Evolutionary conservation across 352 stramenopile species (phyloP), one percentile per base, ranked within the genome.

Genomic region (Phytophthora idaei): DNA sequence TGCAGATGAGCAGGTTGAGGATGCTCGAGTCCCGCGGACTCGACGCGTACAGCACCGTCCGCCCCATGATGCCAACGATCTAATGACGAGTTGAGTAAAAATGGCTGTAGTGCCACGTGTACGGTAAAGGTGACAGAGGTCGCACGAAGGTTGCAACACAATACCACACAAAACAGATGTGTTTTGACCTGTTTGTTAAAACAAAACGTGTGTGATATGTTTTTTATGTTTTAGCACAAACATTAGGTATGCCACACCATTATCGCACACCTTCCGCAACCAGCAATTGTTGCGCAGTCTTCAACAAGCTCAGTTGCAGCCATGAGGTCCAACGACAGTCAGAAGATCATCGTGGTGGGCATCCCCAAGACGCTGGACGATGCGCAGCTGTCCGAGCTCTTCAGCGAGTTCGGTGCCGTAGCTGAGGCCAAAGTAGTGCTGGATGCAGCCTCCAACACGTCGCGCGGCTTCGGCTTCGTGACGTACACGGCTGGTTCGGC

Each of bases 321-420:
- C n/a, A 92, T 88, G 81, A 70, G 85, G 14, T 88, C 80, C 28
- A 92, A 93, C 63, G 85, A 92, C 70, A 90, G 76, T 51, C 84
- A 90, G 69, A 95, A 95, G 84, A 73, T 95, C 45, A 92, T 95
- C 73, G 84, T 92, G 29, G 84, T 92, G 47, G 85, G 87, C 29
- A 88, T 95, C 53, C 69, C 83, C 50, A 91, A 91, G 76, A 89
- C 74, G 1, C 46, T 94, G 47, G 84, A 94, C 51, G 85, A 94
- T 50, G 73, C 75, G 8, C 79, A 70, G 31, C 66, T 95, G 14
- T 78, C 65, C 17, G 85, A 92, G 28, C 71, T 95, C n/a, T 95
- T 95, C 68, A 75, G 70, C 27, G 58, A 74, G 28, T 94, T 92
- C 65, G 87, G 87, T 41, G 78, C 73, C 15, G 81, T 95, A 4